phyloP scores from a whole-genome alignment of 108 stramenopile species.

The Cyclostephanos tholiformis region DNA sequence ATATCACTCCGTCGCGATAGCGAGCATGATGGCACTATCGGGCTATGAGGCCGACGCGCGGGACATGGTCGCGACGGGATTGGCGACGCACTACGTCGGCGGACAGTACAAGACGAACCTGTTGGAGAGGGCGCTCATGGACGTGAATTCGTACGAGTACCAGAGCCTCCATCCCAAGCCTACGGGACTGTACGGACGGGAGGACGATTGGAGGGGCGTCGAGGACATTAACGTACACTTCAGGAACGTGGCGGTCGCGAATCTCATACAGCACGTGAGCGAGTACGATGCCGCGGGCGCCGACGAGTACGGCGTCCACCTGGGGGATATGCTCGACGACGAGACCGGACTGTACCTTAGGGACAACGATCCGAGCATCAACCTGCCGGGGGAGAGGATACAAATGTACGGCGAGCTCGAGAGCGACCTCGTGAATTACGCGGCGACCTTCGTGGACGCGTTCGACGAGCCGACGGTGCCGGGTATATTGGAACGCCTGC shows the following conservation, averaged over 20 bases:
- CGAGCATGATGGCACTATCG: conserved; percentile 63
- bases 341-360: conserved; percentile 37
- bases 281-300: conserved; percentile 60
- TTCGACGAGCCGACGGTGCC: conserved; percentile 66
- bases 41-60: conserved; percentile 77
- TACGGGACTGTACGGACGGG: conserved; percentile 46
- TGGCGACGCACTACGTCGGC: conserved; percentile 77
- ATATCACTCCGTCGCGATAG: conserved; percentile 58
- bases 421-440: conserved; percentile 66
- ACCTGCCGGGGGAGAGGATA: conserved; percentile 38
- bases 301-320: conserved; percentile 45
- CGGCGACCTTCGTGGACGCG: conserved; percentile 67
- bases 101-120: conserved; percentile 50
- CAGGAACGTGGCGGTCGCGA: conserved; percentile 66
- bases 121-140: conserved; percentile 64
- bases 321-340: conserved; percentile 41
- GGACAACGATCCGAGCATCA: conserved; percentile 44
- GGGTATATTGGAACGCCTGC: conserved; percentile 75
- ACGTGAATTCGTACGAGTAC: conserved; percentile 62
- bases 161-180: conserved; percentile 56
- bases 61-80: conserved; percentile 84
- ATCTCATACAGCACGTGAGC: conserved; percentile 63
- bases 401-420: conserved; percentile 45
- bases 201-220: conserved; percentile 15
- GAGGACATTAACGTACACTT: conserved; percentile 62